A percentile compares a stretch with the other conserved stretches of the same genome.
Conservation (phyloP, 345 rosid genomes). For the Nephelium lappaceum region DNA sequence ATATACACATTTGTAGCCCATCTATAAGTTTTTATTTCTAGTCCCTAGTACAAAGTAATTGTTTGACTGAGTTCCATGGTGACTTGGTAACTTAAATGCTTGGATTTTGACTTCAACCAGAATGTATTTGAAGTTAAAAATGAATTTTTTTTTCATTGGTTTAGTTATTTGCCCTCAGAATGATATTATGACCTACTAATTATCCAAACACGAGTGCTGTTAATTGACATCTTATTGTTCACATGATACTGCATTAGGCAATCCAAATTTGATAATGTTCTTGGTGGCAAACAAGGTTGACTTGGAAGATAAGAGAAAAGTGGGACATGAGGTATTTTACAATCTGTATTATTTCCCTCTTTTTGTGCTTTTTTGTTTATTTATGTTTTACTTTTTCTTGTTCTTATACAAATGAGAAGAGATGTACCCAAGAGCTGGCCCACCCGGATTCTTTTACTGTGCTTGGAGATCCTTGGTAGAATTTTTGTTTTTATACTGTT, state of each 20-base stretch:
- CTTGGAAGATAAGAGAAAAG: conserved; percentile 67
- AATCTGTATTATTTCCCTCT: background rate
- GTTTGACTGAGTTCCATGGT: background rate
- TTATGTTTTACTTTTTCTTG: background rate
- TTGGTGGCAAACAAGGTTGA: conserved; percentile 79
- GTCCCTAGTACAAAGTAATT: background rate
- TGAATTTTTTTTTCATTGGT: background rate
- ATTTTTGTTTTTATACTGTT: background rate
- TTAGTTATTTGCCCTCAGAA: background rate
- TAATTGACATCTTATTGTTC: conserved; percentile 3
- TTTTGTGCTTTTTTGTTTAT: background rate
- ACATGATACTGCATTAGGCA: conserved; percentile 42
- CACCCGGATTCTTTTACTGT: background rate
- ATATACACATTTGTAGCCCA: background rate
- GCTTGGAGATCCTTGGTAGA: background rate
- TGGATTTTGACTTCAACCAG: background rate
- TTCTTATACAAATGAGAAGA: background rate
- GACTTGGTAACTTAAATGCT: background rate
- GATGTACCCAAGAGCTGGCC: background rate
- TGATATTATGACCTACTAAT: background rate
- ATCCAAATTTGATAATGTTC: conserved; percentile 65
- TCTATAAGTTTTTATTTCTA: background rate
- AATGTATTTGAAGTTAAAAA: background rate
- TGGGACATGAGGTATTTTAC: conserved; percentile 53
- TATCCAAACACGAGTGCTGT: background rate